phyloP scores from a whole-genome alignment of 2,329 filamentous ascomycete genomes.

The Didymosphaeria variabile region DNA sequence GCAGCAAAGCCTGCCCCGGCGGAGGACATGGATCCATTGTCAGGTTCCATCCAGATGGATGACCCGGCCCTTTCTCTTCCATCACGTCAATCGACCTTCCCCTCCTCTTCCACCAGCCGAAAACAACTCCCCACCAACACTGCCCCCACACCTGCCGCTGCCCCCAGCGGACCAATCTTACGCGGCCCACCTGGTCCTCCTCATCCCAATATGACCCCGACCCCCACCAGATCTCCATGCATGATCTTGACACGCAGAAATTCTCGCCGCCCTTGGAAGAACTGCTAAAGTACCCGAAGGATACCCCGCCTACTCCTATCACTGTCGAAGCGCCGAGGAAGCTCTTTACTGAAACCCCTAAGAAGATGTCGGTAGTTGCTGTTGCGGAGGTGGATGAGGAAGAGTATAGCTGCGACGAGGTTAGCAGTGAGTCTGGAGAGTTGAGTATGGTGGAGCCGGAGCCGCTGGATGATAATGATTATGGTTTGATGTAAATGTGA shows the following conservation, averaged over 20 bases:
- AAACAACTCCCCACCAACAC: conserved; percentile 29
- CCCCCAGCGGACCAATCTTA: conserved; percentile 15
- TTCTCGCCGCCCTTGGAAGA: conserved; percentile 28
- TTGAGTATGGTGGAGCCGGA: conserved; percentile 39
- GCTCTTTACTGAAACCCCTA: not conserved
- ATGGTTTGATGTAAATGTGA: conserved; percentile 31
- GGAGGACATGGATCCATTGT: conserved; percentile 21
- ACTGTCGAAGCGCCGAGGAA: not conserved
- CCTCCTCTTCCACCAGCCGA: conserved; percentile 14
- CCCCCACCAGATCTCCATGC: conserved; percentile 24
- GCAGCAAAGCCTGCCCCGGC: not conserved
- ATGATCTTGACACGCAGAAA: conserved; percentile 28
- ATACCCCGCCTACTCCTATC: not conserved
- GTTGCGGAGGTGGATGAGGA: conserved; percentile 24
- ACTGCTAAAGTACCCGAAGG: conserved; percentile 22
- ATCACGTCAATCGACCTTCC: conserved; percentile 12
- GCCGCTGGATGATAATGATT: conserved; percentile 37
- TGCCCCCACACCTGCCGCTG: conserved; percentile 25
- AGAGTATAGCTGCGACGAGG: conserved; percentile 26
- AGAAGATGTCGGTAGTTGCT: conserved; percentile 19
- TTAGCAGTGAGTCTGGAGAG: conserved; percentile 39
- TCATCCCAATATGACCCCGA: conserved; percentile 20
- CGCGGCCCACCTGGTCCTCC: conserved; percentile 9
- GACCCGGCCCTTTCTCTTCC: not conserved
- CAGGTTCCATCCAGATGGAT: conserved; percentile 12